Evolutionary conservation across 1,284 basidiomycete species (phyloP).

Genomic region (Puccinia polysora): DNA sequence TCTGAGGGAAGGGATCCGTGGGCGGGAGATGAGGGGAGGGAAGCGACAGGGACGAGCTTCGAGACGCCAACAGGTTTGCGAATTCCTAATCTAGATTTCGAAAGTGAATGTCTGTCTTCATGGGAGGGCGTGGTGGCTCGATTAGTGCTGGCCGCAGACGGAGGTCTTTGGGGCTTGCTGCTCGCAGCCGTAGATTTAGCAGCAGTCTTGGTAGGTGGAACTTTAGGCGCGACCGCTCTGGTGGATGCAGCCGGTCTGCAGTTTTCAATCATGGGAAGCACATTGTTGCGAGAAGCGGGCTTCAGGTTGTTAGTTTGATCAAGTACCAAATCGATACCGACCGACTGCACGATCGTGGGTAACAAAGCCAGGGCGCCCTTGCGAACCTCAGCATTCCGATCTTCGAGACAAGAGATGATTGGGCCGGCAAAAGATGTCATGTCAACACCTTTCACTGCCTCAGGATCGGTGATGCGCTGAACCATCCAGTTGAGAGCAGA

Average conservation of each 20-base stretch:
- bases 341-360: constrained; percentile 69
- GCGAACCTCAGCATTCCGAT: constrained; percentile 83
- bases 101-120: constrained; percentile 48
- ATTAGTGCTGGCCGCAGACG: constrained; percentile 45
- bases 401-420: constrained; percentile 80
- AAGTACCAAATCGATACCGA: constrained; percentile 80
- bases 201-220: constrained; percentile 31
- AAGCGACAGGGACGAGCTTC: constrained; percentile 50
- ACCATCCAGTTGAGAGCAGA: constrained; percentile 79
- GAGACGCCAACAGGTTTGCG: constrained; percentile 50
- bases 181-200: constrained; percentile 43
- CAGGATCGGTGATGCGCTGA: constrained; percentile 66
- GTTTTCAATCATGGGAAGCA: constrained; percentile 77
- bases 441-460: constrained; percentile 59
- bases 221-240: constrained; percentile 43
- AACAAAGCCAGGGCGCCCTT: constrained; percentile 81
- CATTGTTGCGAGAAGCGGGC: constrained; percentile 79
- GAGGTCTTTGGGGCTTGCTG: constrained; percentile 45
- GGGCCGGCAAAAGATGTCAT: constrained; percentile 66
- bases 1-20: constrained; percentile 52
- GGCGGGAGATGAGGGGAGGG: constrained; percentile 52
- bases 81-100: constrained; percentile 47
- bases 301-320: constrained; percentile 81
- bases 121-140: constrained; percentile 52
- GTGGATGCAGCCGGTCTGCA: constrained; percentile 52